Percentiles rank a stretch among this genome's conserved stretches.
Conservation (phyloP, 2,329 filamentous ascomycete genomes). For the Ascochyta rabiei region DNA sequence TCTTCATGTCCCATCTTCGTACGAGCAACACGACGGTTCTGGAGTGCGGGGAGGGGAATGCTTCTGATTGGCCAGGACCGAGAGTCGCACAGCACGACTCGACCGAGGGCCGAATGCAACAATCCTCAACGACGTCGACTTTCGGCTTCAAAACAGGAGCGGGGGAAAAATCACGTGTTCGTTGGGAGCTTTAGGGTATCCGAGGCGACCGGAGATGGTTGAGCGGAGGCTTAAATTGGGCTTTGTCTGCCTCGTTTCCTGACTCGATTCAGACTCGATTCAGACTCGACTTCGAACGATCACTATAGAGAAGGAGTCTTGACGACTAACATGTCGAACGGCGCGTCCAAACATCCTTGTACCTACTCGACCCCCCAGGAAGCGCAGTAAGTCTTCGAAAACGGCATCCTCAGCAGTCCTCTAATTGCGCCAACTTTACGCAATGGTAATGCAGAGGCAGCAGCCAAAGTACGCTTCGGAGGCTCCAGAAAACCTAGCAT, state of each 20-base stretch:
- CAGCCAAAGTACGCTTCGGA: conserved; percentile 49
- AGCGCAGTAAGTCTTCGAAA: conserved; percentile 31
- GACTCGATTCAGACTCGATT: too few species aligned
- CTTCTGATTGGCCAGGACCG: conserved; percentile 21
- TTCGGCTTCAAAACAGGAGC: background rate
- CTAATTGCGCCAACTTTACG: conserved; percentile 49
- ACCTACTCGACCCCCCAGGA: conserved; percentile 39
- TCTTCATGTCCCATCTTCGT: background rate
- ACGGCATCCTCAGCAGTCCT: conserved; percentile 54
- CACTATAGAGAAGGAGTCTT: background rate
- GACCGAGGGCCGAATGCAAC: conserved; percentile 23
- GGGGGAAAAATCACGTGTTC: too few species aligned
- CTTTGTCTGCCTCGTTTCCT: background rate
- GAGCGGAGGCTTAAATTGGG: background rate
- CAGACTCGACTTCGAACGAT: too few species aligned
- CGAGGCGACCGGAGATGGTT: background rate
- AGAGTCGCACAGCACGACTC: conserved; percentile 30
- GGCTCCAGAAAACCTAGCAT: conserved; percentile 54
- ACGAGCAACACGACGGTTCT: background rate
- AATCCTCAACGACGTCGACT: conserved; percentile 3
- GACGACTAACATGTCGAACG: conserved; percentile 3
- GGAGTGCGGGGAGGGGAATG: conserved; percentile 17
- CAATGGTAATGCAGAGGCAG: conserved; percentile 44
- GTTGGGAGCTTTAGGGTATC: background rate
- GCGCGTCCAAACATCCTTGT: conserved; percentile 3